Percentiles rank a stretch among this genome's conserved stretches.
These are phyloP conservation scores for Apiotrichum gamsii DNA, from an alignment of 1,284 basidiomycete species.

Conservation along the genomic window DNA sequence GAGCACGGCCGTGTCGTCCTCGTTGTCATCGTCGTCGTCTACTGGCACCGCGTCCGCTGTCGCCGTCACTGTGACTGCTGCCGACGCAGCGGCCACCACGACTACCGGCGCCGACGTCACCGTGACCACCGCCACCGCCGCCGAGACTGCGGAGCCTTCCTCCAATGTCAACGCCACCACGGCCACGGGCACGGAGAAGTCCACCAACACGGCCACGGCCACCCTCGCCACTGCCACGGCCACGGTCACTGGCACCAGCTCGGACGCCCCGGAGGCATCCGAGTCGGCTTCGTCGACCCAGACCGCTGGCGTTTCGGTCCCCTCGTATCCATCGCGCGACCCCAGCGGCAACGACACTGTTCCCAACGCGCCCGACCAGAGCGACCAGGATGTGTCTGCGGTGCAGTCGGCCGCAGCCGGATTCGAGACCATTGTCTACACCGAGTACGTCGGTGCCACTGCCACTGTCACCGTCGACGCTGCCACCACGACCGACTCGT, in stretches of 20 bases:
- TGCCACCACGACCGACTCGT: background rate
- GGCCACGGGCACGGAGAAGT: background rate
- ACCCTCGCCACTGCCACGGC: background rate
- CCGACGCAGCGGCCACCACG: background rate
- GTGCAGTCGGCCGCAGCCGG: conserved; percentile 26
- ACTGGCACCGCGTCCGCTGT: too few species aligned
- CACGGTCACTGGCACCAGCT: too few species aligned
- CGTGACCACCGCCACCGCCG: conserved; percentile 1
- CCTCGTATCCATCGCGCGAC: conserved; percentile 10
- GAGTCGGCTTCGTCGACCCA: conserved; percentile 1
- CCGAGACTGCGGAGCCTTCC: background rate
- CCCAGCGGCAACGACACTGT: conserved; percentile 28
- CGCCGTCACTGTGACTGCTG: background rate
- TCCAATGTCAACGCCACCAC: background rate
- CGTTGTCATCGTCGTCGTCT: too few species aligned
- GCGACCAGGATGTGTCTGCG: conserved; percentile 20
- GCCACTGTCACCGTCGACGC: background rate
- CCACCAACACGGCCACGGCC: background rate
- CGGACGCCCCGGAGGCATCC: background rate
- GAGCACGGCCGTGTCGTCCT: conserved; percentile 1
- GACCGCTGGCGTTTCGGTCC: conserved; percentile 12
- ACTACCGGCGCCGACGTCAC: background rate
- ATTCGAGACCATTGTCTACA: conserved; percentile 36
- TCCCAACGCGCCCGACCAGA: conserved; percentile 24
- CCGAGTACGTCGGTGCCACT: conserved; percentile 23